phyloP scores from a whole-genome alignment of 139 green algal genomes.

The Chlamydomonas sp. region DNA sequence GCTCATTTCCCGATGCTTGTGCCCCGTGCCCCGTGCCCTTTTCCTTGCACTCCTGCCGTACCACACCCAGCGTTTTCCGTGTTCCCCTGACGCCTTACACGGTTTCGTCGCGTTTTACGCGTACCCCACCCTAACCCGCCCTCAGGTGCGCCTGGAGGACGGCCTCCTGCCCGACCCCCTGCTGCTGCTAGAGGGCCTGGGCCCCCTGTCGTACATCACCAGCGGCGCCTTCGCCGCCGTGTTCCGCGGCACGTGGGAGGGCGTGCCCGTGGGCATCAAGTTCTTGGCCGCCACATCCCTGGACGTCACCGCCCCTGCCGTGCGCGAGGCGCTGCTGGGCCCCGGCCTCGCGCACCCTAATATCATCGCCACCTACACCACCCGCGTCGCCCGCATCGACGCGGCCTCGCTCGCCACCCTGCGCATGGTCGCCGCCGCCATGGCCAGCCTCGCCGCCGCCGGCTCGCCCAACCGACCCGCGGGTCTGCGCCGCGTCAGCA shows the following conservation, averaged over 20 bases:
- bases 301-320: conserved; percentile 12
- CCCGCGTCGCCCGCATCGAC: conserved; percentile 26
- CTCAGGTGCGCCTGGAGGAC: conserved; percentile 17
- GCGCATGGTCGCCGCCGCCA: conserved; percentile 15
- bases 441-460: conserved; percentile 5
- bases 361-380: conserved; percentile 32
- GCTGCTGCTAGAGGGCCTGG: conserved; percentile 21
- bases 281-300: conserved; percentile 30
- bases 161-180: conserved; percentile 23
- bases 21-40: too few species aligned
- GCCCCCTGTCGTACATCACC: conserved; percentile 3
- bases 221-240: conserved; percentile 27
- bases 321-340: conserved; percentile 31
- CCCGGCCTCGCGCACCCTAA: conserved; percentile 21
- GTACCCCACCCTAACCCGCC: too few species aligned
- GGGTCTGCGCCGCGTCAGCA: not conserved
- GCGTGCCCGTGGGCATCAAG: conserved; percentile 25
- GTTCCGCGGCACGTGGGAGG: conserved; percentile 12
- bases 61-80: too few species aligned
- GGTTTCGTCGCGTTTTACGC: too few species aligned
- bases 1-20: too few species aligned
- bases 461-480: not conserved
- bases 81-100: too few species aligned
- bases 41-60: too few species aligned
- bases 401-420: not conserved